Conservation (phyloP, 2,329 filamentous ascomycete genomes). For the Cladosporium sp. region DNA sequence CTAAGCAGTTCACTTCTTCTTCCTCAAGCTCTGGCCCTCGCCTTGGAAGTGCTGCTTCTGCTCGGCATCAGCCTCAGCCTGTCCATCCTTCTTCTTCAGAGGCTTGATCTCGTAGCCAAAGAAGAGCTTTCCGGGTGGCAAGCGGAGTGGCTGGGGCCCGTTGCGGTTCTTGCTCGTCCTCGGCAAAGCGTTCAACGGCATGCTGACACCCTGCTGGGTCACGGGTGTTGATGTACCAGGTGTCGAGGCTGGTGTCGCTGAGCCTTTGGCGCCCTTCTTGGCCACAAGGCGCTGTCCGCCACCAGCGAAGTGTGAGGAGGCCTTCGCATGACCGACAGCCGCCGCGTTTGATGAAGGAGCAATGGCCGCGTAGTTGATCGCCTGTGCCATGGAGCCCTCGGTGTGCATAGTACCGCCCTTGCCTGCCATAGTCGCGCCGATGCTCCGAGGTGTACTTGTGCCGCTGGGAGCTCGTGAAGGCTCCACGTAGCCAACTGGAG, state of each 20-base stretch:
- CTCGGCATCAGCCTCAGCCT: constrained; percentile 62
- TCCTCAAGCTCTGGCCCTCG: constrained; percentile 77
- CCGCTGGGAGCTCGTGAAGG: constrained; percentile 70
- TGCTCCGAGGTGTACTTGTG: constrained; percentile 79
- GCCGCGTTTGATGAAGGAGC: constrained; percentile 72
- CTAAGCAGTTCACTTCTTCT: constrained; percentile 59
- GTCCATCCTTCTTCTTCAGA: constrained; percentile 74
- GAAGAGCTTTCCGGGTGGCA: constrained; percentile 89
- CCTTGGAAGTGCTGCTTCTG: constrained; percentile 58
- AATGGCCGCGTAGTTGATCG: constrained; percentile 95
- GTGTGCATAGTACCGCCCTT: constrained; percentile 73
- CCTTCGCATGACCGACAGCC: constrained; percentile 61
- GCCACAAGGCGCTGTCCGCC: constrained; percentile 78
- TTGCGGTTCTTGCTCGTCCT: constrained; percentile 57
- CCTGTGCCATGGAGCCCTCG: constrained; percentile 92
- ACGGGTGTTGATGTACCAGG: constrained; percentile 56
- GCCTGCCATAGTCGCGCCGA: constrained; percentile 51
- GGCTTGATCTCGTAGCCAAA: constrained; percentile 95
- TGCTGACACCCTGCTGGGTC: neutral
- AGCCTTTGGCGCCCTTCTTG: constrained; percentile 73
- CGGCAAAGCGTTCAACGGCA: constrained; percentile 42
- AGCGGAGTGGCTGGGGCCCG: constrained; percentile 79
- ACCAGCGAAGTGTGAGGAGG: constrained; percentile 75
- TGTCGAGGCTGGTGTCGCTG: constrained; percentile 50
- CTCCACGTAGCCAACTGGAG: constrained; percentile 92